phyloP scores from a whole-genome alignment of 2,329 filamentous ascomycete species.

The Aureobasidium vineae region DNA sequence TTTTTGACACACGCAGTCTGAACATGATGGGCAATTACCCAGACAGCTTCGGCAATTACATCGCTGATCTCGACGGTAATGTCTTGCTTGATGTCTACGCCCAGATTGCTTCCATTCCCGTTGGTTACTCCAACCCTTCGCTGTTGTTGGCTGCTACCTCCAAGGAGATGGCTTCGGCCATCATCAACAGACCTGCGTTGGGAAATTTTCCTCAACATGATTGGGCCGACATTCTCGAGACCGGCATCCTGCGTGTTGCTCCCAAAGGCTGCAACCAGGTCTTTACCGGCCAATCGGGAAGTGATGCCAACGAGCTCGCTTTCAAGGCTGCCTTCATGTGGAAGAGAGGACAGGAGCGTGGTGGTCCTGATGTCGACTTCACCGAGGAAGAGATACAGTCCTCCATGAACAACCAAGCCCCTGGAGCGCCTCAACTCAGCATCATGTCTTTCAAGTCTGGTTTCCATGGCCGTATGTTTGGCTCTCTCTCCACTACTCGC shows the following conservation, averaged over 20 bases:
- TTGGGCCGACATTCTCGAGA: slow-evolving; percentile 73
- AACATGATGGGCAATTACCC: slow-evolving; percentile 75
- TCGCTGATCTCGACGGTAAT: slow-evolving; percentile 67
- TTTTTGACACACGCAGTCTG: slow-evolving; percentile 79
- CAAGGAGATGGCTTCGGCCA: slow-evolving; percentile 70
- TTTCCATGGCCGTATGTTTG: slow-evolving; percentile 88
- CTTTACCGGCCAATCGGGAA: slow-evolving; percentile 82
- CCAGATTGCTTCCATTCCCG: slow-evolving; percentile 84
- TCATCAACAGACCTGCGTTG: slow-evolving; percentile 83
- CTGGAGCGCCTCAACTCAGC: slow-evolving; percentile 73
- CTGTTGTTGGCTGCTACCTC: slow-evolving; percentile 66
- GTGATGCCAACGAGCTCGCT: slow-evolving; percentile 86
- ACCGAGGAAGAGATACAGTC: slow-evolving; percentile 68
- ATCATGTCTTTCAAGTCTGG: slow-evolving; percentile 82
- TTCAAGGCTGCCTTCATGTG: slow-evolving; percentile 96
- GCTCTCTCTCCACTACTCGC: slow-evolving; percentile 78
- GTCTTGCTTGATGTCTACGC: slow-evolving; percentile 73
- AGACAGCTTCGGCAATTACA: slow-evolving; percentile 73
- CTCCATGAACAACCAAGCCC: slow-evolving; percentile 74
- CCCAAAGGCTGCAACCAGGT: slow-evolving; percentile 81
- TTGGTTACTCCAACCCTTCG: slow-evolving; percentile 84
- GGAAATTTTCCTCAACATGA: slow-evolving; percentile 83
- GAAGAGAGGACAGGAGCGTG: slow-evolving; percentile 73
- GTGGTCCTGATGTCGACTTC: slow-evolving; percentile 72
- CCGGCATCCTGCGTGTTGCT: slow-evolving; percentile 74